phyloP scores from a whole-genome alignment of 2,329 filamentous ascomycete genomes.

The Raffaelea albimanens region DNA sequence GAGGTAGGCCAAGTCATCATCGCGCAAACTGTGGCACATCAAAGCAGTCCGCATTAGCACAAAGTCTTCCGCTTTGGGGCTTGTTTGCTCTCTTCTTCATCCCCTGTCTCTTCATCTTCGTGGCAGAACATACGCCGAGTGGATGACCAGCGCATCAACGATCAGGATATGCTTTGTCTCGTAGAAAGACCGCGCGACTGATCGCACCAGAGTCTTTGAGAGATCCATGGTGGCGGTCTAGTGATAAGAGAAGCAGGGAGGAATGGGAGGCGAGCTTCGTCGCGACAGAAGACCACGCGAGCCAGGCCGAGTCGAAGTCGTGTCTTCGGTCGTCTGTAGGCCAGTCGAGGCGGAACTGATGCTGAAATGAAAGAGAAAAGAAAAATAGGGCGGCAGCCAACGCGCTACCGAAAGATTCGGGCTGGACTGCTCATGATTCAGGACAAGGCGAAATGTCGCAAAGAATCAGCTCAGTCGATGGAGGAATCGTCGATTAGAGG shows the following conservation, averaged over 20 bases:
- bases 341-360: not conserved
- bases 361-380: not conserved
- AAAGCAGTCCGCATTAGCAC: not conserved
- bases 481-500: not conserved
- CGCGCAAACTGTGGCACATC: constrained; percentile 48
- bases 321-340: not conserved
- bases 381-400: constrained; percentile 5
- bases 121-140: constrained; percentile 55
- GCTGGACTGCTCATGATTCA: constrained; percentile 8
- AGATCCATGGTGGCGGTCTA: constrained; percentile 32
- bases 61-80: not conserved
- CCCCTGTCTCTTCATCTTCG: too few relatives aligned
- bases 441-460: not conserved
- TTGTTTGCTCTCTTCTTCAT: constrained; percentile 22
- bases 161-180: constrained; percentile 75
- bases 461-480: not conserved
- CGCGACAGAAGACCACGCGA: not conserved
- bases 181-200: constrained; percentile 78
- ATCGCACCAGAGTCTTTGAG: constrained; percentile 72
- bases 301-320: not conserved
- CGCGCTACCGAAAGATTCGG: constrained; percentile 9
- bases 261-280: not conserved
- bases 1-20: constrained; percentile 78
- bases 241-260: too few relatives aligned
- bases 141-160: constrained; percentile 76